Base-by-base conservation (phyloP, 2,329 filamentous ascomycete genomes). In the Cercospora sp. region DNA sequence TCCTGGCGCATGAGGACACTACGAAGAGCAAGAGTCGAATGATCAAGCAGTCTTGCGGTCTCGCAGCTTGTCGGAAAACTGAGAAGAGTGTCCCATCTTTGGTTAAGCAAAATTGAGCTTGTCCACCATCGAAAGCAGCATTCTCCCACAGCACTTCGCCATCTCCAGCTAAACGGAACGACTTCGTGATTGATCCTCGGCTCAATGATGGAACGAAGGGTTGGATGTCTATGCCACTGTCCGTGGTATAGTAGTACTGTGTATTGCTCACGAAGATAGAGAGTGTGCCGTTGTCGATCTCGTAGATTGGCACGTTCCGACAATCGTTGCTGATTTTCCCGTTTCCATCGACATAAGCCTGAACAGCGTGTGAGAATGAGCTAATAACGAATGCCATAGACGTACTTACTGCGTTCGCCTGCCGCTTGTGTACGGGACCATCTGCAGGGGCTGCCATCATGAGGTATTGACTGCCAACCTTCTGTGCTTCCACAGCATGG, bases 251-350 rank as follows among this genome's bases (percentile, higher is more conserved):
- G 45, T 21, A 53, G 57, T 66, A 66, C 32, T 59, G 30, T 30
- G 30, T 30, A 18, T 51, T 49, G 43, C 34, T 61, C 3, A 61
- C 40, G 18, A 55, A 24, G 24, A 53, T 61, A 9, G 64, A 53
- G 13, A 66, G 8, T 21, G 21, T 61, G 34, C 57, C 64, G 9
- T 66, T 66, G 5, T 53, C 24, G 16, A 66, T 66, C 21, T 61
- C 13, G 43, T 66, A 66, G n/a, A 61, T 18, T 7, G 64, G 64
- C 13, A 57, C 57, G 13, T 28, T 37, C n/a, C 43, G 37, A 30
- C 64, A 66, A 24, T 66, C 58, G 30, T 66, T 66, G 5, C 73
- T 74, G 30, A 72, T 69, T 5, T 71, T 72, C 4, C 74, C 74
- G 30, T 74, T 70, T 5, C 69, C 68, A 8, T 55, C 62, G 34